Base-by-base conservation (phyloP, 352 stramenopile genomes). In the Elongisporangium prolatum region DNA sequence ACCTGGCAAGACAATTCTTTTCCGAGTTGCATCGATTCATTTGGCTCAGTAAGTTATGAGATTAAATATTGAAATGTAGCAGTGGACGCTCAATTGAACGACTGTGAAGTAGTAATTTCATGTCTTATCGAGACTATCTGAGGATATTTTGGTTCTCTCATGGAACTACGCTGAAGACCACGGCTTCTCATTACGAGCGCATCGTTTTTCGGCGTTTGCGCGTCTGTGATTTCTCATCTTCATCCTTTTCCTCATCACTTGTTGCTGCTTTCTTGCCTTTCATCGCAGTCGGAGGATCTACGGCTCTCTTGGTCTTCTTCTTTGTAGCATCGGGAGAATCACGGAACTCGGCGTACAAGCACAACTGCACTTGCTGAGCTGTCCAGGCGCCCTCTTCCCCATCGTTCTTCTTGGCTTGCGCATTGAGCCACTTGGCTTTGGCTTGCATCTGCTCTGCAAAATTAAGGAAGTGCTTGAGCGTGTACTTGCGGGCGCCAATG, bases 401-500 rank as follows among this genome's bases (percentile, higher is more conserved):
- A 18, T 65, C 59, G 38, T 74, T 57, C 20, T 69, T 59, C 7
- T 61, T 62, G 52, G 52, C 63, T 48, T 84, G 68, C 18, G 73
- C 53, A 48, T 81, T 75, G 34, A 92, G 63, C 80, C 75, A 86
- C 48, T 68, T 55, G 2, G 75, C 72, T 59, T 93, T 91, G 8
- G 58, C 56, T 13, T 69, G 60, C 57, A 93, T 51, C 54, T 84
- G 61, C 54, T 81, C 67, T 17, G 61, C 68, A 28, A 90, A 88
- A n/a, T 50, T 77, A 34, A 91, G 52, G 69, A 85, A 91, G 60
- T 91, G 84, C 38, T 70, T 24, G 11, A 93, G 64, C 25, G 81
- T 93, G 68, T 93, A 93, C 69, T 93, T 89, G 40, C 80, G 79
- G 21, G 79, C 60, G 16, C 81, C 81, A 50, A 93, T 93, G 40